These are phyloP conservation scores for Bryoglossum gracile DNA, from an alignment of 495 filamentous ascomycete species.

Conservation along the genomic window DNA sequence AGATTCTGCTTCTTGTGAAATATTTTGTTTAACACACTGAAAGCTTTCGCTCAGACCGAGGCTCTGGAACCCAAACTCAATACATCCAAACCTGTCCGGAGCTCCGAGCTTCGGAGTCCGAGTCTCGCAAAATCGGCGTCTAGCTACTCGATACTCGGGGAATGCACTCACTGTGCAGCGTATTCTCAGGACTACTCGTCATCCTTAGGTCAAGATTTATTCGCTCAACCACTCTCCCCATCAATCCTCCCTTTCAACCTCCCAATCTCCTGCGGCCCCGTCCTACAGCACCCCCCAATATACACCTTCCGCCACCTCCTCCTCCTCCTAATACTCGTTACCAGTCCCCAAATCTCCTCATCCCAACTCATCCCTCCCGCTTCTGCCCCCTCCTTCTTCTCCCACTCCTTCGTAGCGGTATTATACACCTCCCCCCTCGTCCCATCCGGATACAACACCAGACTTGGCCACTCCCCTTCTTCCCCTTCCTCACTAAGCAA, in stretches of 20 bases:
- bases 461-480: slow-evolving; percentile 36
- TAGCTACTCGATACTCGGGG: no score
- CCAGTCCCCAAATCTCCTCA: slow-evolving; percentile 44
- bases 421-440: slow-evolving; percentile 61
- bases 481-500: slow-evolving; percentile 25
- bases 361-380: slow-evolving; percentile 40
- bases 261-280: slow-evolving; percentile 41
- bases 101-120: no score
- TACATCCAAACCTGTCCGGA: no score
- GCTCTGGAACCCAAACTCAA: no score
- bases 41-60: no score
- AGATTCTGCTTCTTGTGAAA: no score
- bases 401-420: slow-evolving; percentile 52
- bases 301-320: slow-evolving; percentile 46
- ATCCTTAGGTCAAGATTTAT: background rate
- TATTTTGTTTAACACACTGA: no score
- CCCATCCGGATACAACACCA: slow-evolving; percentile 64
- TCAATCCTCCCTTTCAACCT: slow-evolving; percentile 33
- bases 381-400: slow-evolving; percentile 27
- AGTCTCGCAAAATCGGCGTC: no score
- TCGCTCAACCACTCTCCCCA: no score
- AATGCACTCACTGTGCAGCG: no score
- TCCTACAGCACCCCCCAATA: slow-evolving; percentile 58
- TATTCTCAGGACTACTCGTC: background rate
- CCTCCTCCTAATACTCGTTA: slow-evolving; percentile 47